These are phyloP conservation scores for Magnaporthiopsis poae DNA, from an alignment of 2,329 filamentous ascomycete species.

Conservation along the genomic window DNA sequence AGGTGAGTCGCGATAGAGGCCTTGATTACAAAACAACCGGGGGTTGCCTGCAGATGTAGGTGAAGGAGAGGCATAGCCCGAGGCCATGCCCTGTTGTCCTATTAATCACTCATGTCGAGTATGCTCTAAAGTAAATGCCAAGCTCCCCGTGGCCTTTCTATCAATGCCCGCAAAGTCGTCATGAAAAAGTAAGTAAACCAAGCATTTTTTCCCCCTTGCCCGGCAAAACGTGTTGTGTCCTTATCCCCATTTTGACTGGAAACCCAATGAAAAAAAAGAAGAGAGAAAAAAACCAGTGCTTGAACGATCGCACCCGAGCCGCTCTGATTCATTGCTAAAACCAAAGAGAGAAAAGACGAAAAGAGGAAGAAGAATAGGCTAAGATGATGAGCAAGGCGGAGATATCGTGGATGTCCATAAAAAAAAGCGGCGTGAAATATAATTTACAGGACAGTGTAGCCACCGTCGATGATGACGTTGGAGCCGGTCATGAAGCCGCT, in stretches of 20 bases:
- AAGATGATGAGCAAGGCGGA: background rate
- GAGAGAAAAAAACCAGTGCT: background rate
- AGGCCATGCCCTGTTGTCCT: background rate
- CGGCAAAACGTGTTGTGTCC: background rate
- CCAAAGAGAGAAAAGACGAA: background rate
- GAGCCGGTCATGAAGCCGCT: conserved; percentile 68
- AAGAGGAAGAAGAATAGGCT: background rate
- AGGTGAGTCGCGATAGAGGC: no score
- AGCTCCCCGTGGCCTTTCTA: background rate
- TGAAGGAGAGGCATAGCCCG: background rate
- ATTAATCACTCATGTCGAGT: background rate
- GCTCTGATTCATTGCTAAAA: background rate
- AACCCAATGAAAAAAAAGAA: background rate
- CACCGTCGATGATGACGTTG: conserved; percentile 63
- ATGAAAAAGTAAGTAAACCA: background rate
- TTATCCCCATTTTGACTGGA: background rate
- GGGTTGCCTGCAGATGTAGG: background rate
- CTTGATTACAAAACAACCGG: no score
- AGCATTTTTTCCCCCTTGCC: background rate
- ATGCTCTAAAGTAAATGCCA: background rate
- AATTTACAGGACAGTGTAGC: conserved; percentile 38
- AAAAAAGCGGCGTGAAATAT: conserved; percentile 15
- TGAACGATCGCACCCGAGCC: background rate
- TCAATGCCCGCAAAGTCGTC: conserved; percentile 7
- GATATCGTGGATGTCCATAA: background rate